phyloP scores from a whole-genome alignment of 1,284 basidiomycete species.

The Mycosarcoma maydis region DNA sequence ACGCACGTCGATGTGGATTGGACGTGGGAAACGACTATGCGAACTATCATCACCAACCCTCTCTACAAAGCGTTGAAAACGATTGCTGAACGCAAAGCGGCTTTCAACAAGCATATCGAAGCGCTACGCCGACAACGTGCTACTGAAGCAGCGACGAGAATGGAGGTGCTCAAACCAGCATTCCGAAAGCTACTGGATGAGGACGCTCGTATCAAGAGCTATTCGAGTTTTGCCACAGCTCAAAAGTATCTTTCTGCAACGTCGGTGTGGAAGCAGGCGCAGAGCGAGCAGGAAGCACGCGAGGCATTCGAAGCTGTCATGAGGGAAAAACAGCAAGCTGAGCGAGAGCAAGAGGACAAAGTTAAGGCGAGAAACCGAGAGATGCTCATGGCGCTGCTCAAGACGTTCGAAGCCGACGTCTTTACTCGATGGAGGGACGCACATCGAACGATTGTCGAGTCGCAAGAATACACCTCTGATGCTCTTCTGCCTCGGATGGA shows the following conservation, averaged over 20 bases:
- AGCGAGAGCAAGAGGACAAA: constrained; percentile 33
- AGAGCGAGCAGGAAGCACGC: constrained; percentile 46
- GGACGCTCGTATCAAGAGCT: constrained; percentile 48
- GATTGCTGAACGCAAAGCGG: constrained; percentile 90
- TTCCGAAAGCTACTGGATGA: constrained; percentile 28
- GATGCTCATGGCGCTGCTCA: constrained; percentile 59
- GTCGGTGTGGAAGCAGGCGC: constrained; percentile 35
- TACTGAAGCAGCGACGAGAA: constrained; percentile 31
- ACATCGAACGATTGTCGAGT: constrained; percentile 58
- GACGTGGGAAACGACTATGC: constrained; percentile 99
- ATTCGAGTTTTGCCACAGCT: constrained; percentile 52
- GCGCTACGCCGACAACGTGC: constrained; percentile 53
- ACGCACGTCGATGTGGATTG: constrained; percentile 88
- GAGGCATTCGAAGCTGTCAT: constrained; percentile 44
- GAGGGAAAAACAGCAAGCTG: constrained; percentile 40
- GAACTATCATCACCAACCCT: constrained; percentile 96
- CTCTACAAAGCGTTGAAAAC: constrained; percentile 93
- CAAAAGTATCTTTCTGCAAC: constrained; percentile 35
- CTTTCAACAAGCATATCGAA: constrained; percentile 71
- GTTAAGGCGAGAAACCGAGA: constrained; percentile 52
- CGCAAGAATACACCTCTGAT: constrained; percentile 55
- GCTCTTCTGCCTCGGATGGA: constrained; percentile 50
- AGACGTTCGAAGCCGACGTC: constrained; percentile 60
- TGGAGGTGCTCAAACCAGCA: constrained; percentile 48
- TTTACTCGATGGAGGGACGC: constrained; percentile 64